Conservation (phyloP, 441 rosid species). For the Adansonia gregorii region DNA sequence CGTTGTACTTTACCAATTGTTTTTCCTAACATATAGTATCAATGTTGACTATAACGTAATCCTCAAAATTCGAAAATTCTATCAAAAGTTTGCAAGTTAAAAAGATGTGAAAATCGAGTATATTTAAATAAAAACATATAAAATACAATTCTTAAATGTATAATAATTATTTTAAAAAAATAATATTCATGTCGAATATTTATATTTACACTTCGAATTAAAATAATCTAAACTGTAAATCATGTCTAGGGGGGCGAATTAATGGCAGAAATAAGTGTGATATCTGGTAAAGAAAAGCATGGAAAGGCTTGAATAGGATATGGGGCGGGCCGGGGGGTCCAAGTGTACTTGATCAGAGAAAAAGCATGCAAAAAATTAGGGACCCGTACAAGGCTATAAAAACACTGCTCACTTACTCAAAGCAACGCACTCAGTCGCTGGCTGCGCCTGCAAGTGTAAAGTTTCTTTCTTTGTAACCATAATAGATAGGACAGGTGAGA, state of each 20-base stretch:
- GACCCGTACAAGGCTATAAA: background rate
- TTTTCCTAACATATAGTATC: background rate
- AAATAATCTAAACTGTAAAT: background rate
- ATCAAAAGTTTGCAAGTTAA: background rate
- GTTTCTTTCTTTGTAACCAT: background rate
- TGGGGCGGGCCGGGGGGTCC: slow-evolving; percentile 19
- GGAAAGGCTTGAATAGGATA: slow-evolving; percentile 25
- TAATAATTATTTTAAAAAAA: too few relatives aligned
- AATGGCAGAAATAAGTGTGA: slow-evolving; percentile 3
- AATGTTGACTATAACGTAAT: background rate
- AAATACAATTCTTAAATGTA: too few relatives aligned
- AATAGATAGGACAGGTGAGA: background rate
- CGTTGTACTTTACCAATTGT: background rate
- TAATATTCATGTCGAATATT: too few relatives aligned
- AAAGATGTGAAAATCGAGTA: background rate
- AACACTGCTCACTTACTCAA: background rate
- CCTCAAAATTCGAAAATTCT: background rate
- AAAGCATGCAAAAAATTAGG: slow-evolving; percentile 15
- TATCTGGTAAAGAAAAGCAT: background rate
- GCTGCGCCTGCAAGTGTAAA: slow-evolving; percentile 4
- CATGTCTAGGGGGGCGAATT: background rate
- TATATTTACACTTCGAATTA: too few relatives aligned
- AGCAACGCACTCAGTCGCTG: background rate
- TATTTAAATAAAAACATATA: too few relatives aligned
- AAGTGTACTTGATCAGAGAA: slow-evolving; percentile 24